Conservation (phyloP, 768 basidiomycete genomes). For the Boletus subcaerulescens region DNA sequence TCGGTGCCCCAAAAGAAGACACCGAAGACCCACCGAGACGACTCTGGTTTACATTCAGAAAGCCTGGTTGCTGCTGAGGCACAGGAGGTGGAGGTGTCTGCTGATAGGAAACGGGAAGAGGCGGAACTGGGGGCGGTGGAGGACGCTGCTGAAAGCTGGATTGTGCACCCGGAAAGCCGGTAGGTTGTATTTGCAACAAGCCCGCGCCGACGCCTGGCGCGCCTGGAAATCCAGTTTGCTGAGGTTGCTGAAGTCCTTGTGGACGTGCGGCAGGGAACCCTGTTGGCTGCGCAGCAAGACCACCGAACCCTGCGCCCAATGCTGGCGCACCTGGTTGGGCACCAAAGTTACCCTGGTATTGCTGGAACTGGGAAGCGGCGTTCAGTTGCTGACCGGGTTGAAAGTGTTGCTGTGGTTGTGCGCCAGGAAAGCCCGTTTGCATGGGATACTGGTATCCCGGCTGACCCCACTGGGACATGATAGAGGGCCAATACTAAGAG, state of each 20-base stretch:
- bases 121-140: slow-evolving; percentile 59
- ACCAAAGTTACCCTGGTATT: slow-evolving; percentile 36
- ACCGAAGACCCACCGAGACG: slow-evolving; percentile 37
- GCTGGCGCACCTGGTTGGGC: slow-evolving; percentile 24
- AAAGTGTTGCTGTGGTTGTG: slow-evolving; percentile 46
- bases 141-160: slow-evolving; percentile 34
- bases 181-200: slow-evolving; percentile 51
- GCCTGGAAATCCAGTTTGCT: slow-evolving; percentile 45
- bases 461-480: slow-evolving; percentile 80
- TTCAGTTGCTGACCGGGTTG: slow-evolving; percentile 35
- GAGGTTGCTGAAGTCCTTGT: slow-evolving; percentile 41
- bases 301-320: slow-evolving; percentile 34
- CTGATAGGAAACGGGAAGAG: slow-evolving; percentile 61
- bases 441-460: slow-evolving; percentile 70
- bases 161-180: slow-evolving; percentile 39
- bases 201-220: slow-evolving; percentile 27
- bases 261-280: slow-evolving; percentile 41
- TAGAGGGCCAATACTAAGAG: slow-evolving; percentile 8
- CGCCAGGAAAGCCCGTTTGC: slow-evolving; percentile 61
- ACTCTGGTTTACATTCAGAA: slow-evolving; percentile 54
- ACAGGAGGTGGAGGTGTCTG: slow-evolving; percentile 36
- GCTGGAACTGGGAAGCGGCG: slow-evolving; percentile 38
- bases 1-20: slow-evolving; percentile 9
- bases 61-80: slow-evolving; percentile 43
- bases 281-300: slow-evolving; percentile 61